phyloP scores from a whole-genome alignment of 2,329 filamentous ascomycete species.

The Colletotrichum acutatum region DNA sequence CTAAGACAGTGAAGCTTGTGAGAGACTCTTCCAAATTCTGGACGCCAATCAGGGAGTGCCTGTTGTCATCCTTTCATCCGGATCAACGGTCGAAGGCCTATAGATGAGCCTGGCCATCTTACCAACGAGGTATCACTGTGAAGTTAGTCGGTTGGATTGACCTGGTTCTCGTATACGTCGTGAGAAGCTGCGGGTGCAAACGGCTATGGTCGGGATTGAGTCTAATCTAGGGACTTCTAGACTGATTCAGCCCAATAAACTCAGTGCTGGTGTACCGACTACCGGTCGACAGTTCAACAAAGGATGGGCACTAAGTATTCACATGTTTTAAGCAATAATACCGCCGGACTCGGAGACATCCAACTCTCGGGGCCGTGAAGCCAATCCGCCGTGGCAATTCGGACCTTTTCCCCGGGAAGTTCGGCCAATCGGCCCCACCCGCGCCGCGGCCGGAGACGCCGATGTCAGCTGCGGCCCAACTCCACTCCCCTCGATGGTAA shows the following conservation, averaged over 20 bases:
- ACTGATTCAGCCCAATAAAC: background rate
- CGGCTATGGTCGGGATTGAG: background rate
- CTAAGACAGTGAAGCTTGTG: background rate
- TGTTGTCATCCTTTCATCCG: background rate
- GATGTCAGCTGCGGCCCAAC: slow-evolving; percentile 1
- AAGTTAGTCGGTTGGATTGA: background rate
- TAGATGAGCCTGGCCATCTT: background rate
- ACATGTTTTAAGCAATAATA: background rate
- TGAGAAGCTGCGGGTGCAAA: background rate
- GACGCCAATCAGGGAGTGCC: background rate
- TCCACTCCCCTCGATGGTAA: background rate
- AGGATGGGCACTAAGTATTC: no score
- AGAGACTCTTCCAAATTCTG: background rate
- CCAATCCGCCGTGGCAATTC: background rate
- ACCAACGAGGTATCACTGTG: background rate
- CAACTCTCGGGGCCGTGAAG: background rate
- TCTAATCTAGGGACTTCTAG: background rate
- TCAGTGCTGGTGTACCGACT: background rate
- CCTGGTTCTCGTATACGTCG: background rate
- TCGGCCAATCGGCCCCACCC: slow-evolving; percentile 24
- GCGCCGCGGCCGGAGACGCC: slow-evolving; percentile 13
- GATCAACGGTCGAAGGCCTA: background rate
- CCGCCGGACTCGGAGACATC: slow-evolving; percentile 28
- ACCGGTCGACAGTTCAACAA: no score
- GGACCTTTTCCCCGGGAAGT: background rate